A percentile compares a stretch with the other conserved stretches of the same genome.
These are phyloP conservation scores for Diaporthe velutina DNA, from an alignment of 2,329 filamentous ascomycete species.

Conservation along the genomic window DNA sequence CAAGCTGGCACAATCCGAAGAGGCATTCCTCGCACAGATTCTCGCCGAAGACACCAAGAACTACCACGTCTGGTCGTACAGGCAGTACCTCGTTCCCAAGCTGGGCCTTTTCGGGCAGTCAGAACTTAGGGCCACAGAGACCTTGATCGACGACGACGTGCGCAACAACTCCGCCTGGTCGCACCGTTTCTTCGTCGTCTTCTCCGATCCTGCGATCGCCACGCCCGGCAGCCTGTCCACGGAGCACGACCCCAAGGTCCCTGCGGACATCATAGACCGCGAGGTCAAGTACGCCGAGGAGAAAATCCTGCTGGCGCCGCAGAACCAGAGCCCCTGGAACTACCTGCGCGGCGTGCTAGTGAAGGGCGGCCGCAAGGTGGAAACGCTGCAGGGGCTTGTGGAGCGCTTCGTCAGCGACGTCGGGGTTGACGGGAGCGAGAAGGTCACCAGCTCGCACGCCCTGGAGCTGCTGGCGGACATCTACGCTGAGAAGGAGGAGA, in stretches of 20 bases:
- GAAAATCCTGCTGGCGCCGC: slow-evolving; percentile 83
- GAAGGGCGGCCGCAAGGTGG: slow-evolving; percentile 70
- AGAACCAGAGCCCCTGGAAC: slow-evolving; percentile 96
- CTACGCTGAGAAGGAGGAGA: slow-evolving; percentile 68
- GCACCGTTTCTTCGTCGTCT: slow-evolving; percentile 94
- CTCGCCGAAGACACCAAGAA: slow-evolving; percentile 92
- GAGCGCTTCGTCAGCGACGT: slow-evolving; percentile 64
- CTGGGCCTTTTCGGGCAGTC: slow-evolving; percentile 76
- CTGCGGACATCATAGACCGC: slow-evolving; percentile 74
- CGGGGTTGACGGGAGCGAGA: slow-evolving; percentile 58
- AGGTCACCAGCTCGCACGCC: slow-evolving; percentile 73
- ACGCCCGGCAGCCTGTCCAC: slow-evolving; percentile 64
- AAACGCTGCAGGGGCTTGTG: slow-evolving; percentile 61
- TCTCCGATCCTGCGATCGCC: slow-evolving; percentile 69
- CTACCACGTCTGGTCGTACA: slow-evolving; percentile 98
- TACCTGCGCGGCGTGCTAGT: slow-evolving; percentile 84
- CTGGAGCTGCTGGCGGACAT: slow-evolving; percentile 81
- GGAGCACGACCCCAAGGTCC: slow-evolving; percentile 67
- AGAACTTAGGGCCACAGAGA: slow-evolving; percentile 79
- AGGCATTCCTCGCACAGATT: slow-evolving; percentile 82
- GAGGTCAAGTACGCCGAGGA: slow-evolving; percentile 82
- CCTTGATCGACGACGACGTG: slow-evolving; percentile 82
- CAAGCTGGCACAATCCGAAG: slow-evolving; percentile 74
- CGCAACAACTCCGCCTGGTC: slow-evolving; percentile 99
- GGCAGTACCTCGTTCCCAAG: slow-evolving; percentile 77